phyloP scores from a whole-genome alignment of 495 filamentous ascomycete species.

The Aspergillus nanangensis region DNA sequence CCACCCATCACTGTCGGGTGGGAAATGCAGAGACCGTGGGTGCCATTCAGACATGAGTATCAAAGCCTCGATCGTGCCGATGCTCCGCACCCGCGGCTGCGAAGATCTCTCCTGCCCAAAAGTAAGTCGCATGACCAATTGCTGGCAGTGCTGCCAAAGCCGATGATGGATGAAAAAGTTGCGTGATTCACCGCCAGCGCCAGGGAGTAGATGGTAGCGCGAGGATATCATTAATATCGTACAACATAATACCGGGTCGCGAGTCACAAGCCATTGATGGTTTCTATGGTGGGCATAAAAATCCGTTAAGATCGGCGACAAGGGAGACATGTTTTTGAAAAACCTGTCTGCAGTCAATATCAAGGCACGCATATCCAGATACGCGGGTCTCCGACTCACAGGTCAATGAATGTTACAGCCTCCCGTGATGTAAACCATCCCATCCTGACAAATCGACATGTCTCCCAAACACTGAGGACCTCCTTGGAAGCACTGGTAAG shows the following conservation, averaged over 20 bases:
- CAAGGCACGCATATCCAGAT: background rate
- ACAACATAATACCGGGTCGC: slow-evolving; percentile 45
- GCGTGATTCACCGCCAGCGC: slow-evolving; percentile 45
- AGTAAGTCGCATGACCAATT: slow-evolving; percentile 45
- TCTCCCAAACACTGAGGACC: slow-evolving; percentile 42
- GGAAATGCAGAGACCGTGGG: slow-evolving; percentile 49
- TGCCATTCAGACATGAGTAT: slow-evolving; percentile 55
- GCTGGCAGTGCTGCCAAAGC: slow-evolving; percentile 51
- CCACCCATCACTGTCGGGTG: slow-evolving; percentile 47
- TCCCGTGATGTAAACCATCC: slow-evolving; percentile 51
- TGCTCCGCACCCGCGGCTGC: slow-evolving; percentile 38
- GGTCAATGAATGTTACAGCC: slow-evolving; percentile 43
- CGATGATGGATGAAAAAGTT: slow-evolving; percentile 53
- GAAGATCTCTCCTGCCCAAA: slow-evolving; percentile 48
- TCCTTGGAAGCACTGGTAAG: slow-evolving; percentile 26
- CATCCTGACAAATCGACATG: slow-evolving; percentile 49
- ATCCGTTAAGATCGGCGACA: slow-evolving; percentile 49
- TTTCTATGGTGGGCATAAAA: slow-evolving; percentile 45
- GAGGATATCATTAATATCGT: slow-evolving; percentile 53
- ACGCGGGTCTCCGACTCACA: slow-evolving; percentile 37
- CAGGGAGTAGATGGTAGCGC: slow-evolving; percentile 48
- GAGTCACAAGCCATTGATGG: slow-evolving; percentile 40
- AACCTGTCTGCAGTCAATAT: slow-evolving; percentile 41
- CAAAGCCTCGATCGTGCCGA: slow-evolving; percentile 50
- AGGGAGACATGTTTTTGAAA: slow-evolving; percentile 47